Percentiles rank a stretch among this genome's conserved stretches.
Evolutionary conservation across 73 alveolate species (phyloP).

Genomic region (Breviolum minutum): DNA sequence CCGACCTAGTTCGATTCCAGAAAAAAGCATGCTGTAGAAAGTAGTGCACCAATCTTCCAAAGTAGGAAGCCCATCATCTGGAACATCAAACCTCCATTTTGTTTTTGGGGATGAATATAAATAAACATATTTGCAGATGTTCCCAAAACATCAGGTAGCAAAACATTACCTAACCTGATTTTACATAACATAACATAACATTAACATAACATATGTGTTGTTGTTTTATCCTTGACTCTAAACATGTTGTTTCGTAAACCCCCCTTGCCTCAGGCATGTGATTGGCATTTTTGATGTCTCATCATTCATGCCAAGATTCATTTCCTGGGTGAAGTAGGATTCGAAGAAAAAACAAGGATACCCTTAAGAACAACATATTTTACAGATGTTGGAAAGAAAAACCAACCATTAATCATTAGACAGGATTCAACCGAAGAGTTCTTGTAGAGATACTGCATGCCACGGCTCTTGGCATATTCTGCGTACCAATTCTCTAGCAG

Average conservation of each 20-base stretch:
- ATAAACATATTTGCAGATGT: no score
- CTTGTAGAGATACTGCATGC: background rate
- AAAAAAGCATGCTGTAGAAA: background rate
- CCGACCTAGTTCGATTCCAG: background rate
- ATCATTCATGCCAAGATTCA: background rate
- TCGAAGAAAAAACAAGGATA: no score
- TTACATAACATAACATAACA: no score
- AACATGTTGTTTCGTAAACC: no score
- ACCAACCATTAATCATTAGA: background rate
- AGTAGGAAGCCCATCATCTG: background rate
- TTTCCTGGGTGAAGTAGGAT: background rate
- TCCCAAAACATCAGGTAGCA: no score
- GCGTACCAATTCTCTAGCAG: background rate
- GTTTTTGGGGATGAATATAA: background rate
- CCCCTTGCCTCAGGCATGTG: background rate
- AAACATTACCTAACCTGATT: no score
- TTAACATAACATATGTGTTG: no score
- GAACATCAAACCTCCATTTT: background rate
- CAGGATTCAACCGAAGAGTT: background rate
- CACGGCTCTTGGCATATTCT: background rate
- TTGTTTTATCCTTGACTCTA: no score
- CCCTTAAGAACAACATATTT: background rate
- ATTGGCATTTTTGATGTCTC: background rate
- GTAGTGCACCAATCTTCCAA: background rate
- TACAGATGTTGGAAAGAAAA: no score